Evolutionary conservation across 176 grass and related monocot species (phyloP).

Genomic region (Otatea glauca): DNA sequence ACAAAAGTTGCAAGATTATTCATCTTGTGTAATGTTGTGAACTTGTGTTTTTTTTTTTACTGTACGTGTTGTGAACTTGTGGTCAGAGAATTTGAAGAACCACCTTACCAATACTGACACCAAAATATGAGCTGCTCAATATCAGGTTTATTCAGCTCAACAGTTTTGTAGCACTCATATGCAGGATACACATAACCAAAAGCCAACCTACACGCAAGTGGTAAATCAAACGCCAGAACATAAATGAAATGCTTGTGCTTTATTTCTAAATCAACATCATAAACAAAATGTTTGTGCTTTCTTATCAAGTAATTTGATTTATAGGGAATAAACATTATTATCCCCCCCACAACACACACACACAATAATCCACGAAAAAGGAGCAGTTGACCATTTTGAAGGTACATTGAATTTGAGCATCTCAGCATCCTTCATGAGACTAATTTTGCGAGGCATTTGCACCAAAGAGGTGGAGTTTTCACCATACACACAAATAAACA

Average conservation of each 20-base stretch:
- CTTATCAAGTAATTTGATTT: not conserved
- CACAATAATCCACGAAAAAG: slow-evolving; percentile 2
- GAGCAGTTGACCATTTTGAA: not conserved
- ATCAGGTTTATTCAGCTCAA: slow-evolving; percentile 96
- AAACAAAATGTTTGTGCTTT: not conserved
- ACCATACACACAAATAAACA: not conserved
- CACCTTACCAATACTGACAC: slow-evolving; percentile 94
- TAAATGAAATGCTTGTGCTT: not conserved
- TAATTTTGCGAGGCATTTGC: not conserved
- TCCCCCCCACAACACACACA: too few species aligned
- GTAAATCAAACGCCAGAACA: slow-evolving; percentile 25
- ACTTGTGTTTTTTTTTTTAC: not conserved
- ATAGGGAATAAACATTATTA: not conserved
- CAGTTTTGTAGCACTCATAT: slow-evolving; percentile 99
- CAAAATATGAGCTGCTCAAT: slow-evolving; percentile 97
- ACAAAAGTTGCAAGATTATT: slow-evolving; percentile 21
- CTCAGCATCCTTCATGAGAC: not conserved
- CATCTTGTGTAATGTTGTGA: not conserved
- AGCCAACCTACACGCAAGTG: slow-evolving; percentile 56
- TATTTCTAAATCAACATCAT: not conserved
- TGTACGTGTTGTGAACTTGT: not conserved
- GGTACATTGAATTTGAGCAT: slow-evolving; percentile 15
- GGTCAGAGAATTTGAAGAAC: slow-evolving; percentile 29
- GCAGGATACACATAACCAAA: slow-evolving; percentile 98
- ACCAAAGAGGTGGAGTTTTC: not conserved